phyloP scores from a whole-genome alignment of 129 eudicot genomes.

The Arctium minus region DNA sequence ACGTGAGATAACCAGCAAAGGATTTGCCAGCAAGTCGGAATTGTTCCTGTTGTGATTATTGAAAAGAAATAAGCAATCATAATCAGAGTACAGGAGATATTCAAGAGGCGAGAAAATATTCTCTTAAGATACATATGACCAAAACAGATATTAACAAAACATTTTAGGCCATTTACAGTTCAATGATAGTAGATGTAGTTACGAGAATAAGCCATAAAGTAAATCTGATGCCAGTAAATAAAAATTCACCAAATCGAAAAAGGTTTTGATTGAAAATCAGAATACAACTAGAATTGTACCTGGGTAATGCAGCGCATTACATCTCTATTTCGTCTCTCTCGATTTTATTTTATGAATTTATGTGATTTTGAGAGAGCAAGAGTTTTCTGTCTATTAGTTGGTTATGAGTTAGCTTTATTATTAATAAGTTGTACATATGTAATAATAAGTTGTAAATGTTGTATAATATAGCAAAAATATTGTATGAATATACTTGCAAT shows the following conservation, averaged over 20 bases:
- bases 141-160: background rate
- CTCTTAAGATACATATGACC: background rate
- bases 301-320: background rate
- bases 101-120: background rate
- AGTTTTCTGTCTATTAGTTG: background rate
- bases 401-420: background rate
- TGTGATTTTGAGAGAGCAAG: background rate
- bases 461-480: background rate
- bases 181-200: background rate
- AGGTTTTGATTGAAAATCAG: background rate
- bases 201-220: background rate
- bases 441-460: background rate
- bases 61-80: background rate
- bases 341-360: no score
- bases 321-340: background rate
- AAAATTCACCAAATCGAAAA: background rate
- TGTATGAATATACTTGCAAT: background rate
- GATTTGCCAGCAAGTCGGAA: conserved; percentile 37
- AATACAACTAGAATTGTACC: background rate
- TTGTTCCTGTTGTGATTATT: conserved; percentile 28
- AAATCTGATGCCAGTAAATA: background rate
- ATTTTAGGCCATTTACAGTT: background rate
- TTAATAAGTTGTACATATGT: background rate
- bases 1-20: conserved; percentile 26
- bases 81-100: background rate